A percentile compares a stretch with the other conserved stretches of the same genome.
phyloP scores from a whole-genome alignment of 768 basidiomycete genomes.

The Agrocybe pediades region DNA sequence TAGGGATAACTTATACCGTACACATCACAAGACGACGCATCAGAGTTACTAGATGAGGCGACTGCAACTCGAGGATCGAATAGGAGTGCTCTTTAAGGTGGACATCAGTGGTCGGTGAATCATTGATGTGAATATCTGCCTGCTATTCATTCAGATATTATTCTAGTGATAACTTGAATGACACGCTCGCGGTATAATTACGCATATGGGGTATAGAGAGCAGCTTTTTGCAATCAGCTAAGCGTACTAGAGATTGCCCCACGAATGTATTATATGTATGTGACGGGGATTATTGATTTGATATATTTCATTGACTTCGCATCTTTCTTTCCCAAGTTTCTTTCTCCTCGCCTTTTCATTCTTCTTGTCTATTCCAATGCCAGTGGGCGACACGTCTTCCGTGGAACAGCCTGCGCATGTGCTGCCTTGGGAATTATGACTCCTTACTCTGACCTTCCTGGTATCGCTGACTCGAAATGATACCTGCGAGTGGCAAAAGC shows the following conservation, averaged over 20 bases:
- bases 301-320: background rate
- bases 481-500: constrained; percentile 8
- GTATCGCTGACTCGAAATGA: constrained; percentile 2
- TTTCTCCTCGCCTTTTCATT: background rate
- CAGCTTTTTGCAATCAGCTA: background rate
- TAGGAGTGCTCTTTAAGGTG: background rate
- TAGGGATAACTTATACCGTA: too few species aligned
- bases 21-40: too few species aligned
- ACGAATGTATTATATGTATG: background rate
- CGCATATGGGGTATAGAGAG: background rate
- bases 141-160: background rate
- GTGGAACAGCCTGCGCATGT: background rate
- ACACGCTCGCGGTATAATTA: too few species aligned
- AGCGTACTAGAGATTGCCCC: too few species aligned
- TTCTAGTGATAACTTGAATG: too few species aligned
- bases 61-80: background rate
- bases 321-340: background rate
- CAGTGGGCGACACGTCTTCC: background rate
- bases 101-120: background rate
- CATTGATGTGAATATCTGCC: background rate
- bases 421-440: background rate
- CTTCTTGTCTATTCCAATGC: background rate
- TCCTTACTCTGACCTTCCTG: constrained; percentile 1
- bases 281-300: background rate
- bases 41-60: background rate